These are phyloP conservation scores for Ogataea ramenticola DNA, from an alignment of 805 yeast species.

Conservation along the genomic window DNA sequence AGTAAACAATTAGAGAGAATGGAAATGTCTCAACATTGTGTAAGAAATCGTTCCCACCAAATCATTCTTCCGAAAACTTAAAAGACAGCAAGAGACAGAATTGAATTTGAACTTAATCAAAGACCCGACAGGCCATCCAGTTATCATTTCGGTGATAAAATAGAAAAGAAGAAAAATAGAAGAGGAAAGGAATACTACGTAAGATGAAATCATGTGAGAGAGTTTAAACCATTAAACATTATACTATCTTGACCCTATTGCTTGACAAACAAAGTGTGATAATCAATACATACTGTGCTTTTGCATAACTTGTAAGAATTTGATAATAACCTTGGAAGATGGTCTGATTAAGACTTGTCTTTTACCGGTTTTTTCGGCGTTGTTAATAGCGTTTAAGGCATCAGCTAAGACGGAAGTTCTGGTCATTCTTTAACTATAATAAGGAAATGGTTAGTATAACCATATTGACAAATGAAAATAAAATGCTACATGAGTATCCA, in stretches of 20 bases:
- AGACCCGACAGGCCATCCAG: conserved; percentile 91
- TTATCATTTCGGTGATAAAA: conserved; percentile 80
- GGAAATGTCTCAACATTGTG: conserved; percentile 40
- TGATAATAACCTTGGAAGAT: conserved; percentile 96
- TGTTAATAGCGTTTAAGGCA: conserved; percentile 97
- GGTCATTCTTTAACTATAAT: conserved; percentile 58
- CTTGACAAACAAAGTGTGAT: too few species aligned
- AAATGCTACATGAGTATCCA: conserved; percentile 44
- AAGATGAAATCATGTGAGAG: too few species aligned
- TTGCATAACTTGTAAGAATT: conserved; percentile 95
- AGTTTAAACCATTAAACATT: too few species aligned
- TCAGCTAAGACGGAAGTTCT: conserved; percentile 98
- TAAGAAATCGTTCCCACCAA: conserved; percentile 53
- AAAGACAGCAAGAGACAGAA: conserved; percentile 91
- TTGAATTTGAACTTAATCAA: conserved; percentile 8
- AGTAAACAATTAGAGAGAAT: conserved; percentile 50
- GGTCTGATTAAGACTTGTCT: conserved; percentile 98
- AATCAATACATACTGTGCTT: conserved; percentile 68
- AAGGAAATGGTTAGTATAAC: conserved; percentile 13
- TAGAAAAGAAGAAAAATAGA: neutral
- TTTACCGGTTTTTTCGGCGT: conserved; percentile 99
- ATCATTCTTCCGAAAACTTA: conserved; percentile 87
- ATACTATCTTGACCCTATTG: too few species aligned
- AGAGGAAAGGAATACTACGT: neutral
- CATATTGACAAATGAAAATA: conserved; percentile 18